Conservation (phyloP, 73 alveolate species). For the Paramecium sonneborni region DNA sequence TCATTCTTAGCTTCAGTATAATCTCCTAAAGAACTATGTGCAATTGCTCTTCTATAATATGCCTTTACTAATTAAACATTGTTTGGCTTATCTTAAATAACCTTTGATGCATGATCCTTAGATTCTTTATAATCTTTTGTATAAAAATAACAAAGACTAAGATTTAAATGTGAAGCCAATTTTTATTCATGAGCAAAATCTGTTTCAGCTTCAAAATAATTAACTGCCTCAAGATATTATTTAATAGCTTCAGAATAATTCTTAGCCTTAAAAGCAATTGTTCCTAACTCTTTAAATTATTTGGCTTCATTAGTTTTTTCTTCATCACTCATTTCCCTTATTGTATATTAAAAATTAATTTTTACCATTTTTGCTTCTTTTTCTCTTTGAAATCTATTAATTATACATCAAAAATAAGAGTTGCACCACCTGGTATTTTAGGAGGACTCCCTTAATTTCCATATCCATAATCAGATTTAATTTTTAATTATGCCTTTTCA, state of each 20-base stretch:
- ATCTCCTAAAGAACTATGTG: slow-evolving; percentile 66
- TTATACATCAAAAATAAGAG: slow-evolving; percentile 90
- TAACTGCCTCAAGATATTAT: slow-evolving; percentile 70
- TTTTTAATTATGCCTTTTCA: slow-evolving; percentile 84
- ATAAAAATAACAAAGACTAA: slow-evolving; percentile 72
- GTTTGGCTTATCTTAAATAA: slow-evolving; percentile 72
- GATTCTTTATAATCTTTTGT: slow-evolving; percentile 78
- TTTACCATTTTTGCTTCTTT: slow-evolving; percentile 81
- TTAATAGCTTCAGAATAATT: slow-evolving; percentile 78
- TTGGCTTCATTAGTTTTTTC: slow-evolving; percentile 86
- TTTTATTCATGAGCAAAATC: slow-evolving; percentile 59
- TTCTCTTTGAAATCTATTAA: slow-evolving; percentile 81
- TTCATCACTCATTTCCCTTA: slow-evolving; percentile 66
- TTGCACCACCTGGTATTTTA: slow-evolving; percentile 94
- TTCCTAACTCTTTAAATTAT: slow-evolving; percentile 89
- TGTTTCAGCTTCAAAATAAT: slow-evolving; percentile 72
- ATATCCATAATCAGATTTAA: slow-evolving; percentile 83
- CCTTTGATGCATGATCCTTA: slow-evolving; percentile 69
- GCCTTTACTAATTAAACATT: slow-evolving; percentile 72
- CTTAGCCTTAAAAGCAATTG: slow-evolving; percentile 74
- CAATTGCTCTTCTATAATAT: slow-evolving; percentile 75
- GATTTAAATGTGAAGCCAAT: slow-evolving; percentile 63
- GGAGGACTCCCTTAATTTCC: slow-evolving; percentile 95
- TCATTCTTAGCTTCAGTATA: slow-evolving; percentile 79
- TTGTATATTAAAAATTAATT: slow-evolving; percentile 12